A percentile compares a stretch with the other conserved stretches of the same genome.
Conservation (phyloP, 1,284 basidiomycete species). For the Malassezia arunalokei region DNA sequence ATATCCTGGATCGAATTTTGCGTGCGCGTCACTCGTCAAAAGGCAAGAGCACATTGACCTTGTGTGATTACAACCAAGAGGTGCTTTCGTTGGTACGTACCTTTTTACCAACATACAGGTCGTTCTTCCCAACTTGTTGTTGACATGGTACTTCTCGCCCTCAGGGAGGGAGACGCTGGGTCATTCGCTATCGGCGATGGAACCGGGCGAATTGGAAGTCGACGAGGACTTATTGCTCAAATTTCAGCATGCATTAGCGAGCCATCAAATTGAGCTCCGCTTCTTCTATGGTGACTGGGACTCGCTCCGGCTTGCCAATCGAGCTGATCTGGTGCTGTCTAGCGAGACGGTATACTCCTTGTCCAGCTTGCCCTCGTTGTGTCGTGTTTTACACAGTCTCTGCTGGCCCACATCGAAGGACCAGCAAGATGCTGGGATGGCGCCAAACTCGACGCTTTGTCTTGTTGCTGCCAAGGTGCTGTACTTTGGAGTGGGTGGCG, state of each 20-base stretch:
- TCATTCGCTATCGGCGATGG: conserved; percentile 10
- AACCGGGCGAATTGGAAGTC: conserved; percentile 10
- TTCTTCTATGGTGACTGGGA: conserved; percentile 77
- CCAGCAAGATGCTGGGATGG: neutral
- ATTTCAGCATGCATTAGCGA: conserved; percentile 56
- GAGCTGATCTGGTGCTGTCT: conserved; percentile 66
- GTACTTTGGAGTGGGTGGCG: conserved; percentile 93
- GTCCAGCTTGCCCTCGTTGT: conserved; percentile 58
- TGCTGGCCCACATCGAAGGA: conserved; percentile 28
- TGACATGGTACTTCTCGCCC: conserved; percentile 52
- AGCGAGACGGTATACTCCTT: conserved; percentile 83
- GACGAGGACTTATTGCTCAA: conserved; percentile 53
- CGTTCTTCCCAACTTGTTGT: conserved; percentile 74
- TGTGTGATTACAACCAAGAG: conserved; percentile 81
- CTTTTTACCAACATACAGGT: conserved; percentile 34
- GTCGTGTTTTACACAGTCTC: conserved; percentile 49
- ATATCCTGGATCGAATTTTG: conserved; percentile 50
- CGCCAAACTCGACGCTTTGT: conserved; percentile 48
- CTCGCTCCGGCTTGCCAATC: conserved; percentile 14
- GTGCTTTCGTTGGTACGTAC: conserved; percentile 61
- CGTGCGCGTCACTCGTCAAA: conserved; percentile 52
- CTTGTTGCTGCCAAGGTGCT: conserved; percentile 77
- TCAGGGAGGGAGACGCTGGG: neutral
- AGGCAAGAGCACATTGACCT: conserved; percentile 54
- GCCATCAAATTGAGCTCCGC: conserved; percentile 54